A percentile compares a stretch with the other conserved stretches of the same genome.
phyloP scores from a whole-genome alignment of 495 filamentous ascomycete genomes.

The Corynascus novoguineensis region DNA sequence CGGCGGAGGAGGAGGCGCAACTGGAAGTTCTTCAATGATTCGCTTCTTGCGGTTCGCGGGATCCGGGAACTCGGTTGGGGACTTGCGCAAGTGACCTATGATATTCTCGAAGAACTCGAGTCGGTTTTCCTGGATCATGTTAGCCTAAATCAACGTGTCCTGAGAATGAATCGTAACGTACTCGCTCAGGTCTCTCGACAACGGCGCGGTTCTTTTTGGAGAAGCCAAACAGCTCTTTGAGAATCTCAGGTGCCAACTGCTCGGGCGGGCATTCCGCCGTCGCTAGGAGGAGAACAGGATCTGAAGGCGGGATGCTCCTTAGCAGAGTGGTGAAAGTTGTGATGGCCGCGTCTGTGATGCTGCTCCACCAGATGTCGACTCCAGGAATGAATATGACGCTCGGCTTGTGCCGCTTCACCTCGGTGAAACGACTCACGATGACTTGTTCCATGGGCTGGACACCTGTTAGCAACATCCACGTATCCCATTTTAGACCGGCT shows the following conservation, averaged over 20 bases:
- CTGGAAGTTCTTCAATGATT: conserved; percentile 65
- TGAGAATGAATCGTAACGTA: conserved; percentile 28
- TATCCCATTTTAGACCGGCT: background rate
- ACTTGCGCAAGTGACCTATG: conserved; percentile 64
- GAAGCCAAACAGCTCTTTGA: conserved; percentile 76
- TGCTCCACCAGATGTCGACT: conserved; percentile 78
- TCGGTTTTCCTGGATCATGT: conserved; percentile 51
- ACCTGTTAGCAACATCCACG: conserved; percentile 20
- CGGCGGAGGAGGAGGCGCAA: conserved; percentile 66
- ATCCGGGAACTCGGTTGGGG: conserved; percentile 81
- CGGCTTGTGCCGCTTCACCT: conserved; percentile 89
- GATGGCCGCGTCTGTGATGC: conserved; percentile 54
- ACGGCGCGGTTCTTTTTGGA: conserved; percentile 70
- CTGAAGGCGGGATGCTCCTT: conserved; percentile 71
- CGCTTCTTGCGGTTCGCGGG: conserved; percentile 78
- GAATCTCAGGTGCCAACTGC: conserved; percentile 48
- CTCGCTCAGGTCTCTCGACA: conserved; percentile 58
- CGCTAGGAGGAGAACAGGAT: conserved; percentile 81
- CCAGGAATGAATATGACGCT: conserved; percentile 93
- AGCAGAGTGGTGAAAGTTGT: conserved; percentile 76
- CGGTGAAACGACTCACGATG: conserved; percentile 81
- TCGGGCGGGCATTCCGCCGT: conserved; percentile 62
- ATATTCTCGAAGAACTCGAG: conserved; percentile 71
- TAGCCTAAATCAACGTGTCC: conserved; percentile 19
- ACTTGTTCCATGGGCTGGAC: conserved; percentile 70